Evolutionary conservation across 1,284 basidiomycete species (phyloP), one percentile per base, ranked within the genome.

Genomic region (Heliocybe sulcata): DNA sequence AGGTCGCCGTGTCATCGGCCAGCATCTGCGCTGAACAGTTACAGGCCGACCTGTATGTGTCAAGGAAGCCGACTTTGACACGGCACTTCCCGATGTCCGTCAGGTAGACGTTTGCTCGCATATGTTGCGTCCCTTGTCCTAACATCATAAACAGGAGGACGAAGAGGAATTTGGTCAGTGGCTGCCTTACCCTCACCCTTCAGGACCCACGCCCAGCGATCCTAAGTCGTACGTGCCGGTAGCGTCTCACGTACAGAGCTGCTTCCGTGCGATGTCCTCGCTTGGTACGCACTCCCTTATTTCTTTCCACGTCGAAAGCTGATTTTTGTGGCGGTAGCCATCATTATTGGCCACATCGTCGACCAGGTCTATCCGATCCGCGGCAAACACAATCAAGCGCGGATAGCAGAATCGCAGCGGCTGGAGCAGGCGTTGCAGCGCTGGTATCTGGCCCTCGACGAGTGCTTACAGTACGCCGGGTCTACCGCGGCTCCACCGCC

Each of bases 281-380:
- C 74, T 92, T 19, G 81, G 87, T 86, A 62, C 64, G 78, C 69
- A n/a, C 52, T 42, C 47, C 19, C 47, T 26, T 29, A 22, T 51
- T 53, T 35, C n/a, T n/a, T 22, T 3, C 26, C 35, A 56, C 55
- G 45, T 22, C n/a, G 19, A 1, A 25, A 38, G 16, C 38, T 59
- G 19, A 52, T 19, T n/a, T 33, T n/a, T 6, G 19, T 55, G 35
- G 35, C 53, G 38, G 14, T 26, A 89, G 85, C 78, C 27, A 68
- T 81, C 20, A 83, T 89, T 42, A 70, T 82, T 52, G 83, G 82
- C 2, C 74, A 79, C 50, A 85, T 93, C 60, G 79, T 92, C 56
- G 78, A 81, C 26, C 77, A 78, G 55, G 76, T 92, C 23, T 94
- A 94, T 68, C 83, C 90, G 1, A 84, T 93, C 33, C 79, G 82